A percentile compares a stretch with the other conserved stretches of the same genome.
Conservation (phyloP, 1,284 basidiomycete species). For the Ceratobasidium papillatum region DNA sequence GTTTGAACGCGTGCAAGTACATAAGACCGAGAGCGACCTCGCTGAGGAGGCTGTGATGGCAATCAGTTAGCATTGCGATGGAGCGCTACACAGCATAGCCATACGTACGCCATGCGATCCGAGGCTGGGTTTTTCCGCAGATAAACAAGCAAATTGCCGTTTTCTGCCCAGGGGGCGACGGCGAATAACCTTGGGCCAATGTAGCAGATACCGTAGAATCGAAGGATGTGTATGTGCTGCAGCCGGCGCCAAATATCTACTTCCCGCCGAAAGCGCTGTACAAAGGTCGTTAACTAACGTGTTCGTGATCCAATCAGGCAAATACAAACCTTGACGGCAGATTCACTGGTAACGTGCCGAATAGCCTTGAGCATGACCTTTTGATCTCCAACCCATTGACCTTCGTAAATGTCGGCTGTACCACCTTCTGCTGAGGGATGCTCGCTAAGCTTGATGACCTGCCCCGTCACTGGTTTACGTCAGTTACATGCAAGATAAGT, state of each 20-base stretch:
- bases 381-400: conserved; percentile 28
- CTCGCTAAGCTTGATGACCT: conserved; percentile 18
- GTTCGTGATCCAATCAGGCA: neutral
- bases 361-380: conserved; percentile 32
- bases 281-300: neutral
- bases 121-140: conserved; percentile 1
- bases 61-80: neutral
- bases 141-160: neutral
- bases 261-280: conserved; percentile 18
- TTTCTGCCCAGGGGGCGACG: conserved; percentile 27
- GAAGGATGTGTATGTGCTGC: conserved; percentile 10
- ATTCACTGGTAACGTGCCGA: conserved; percentile 11
- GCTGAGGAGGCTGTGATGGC: neutral
- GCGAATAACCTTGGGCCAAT: conserved; percentile 20
- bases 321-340: conserved; percentile 5
- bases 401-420: conserved; percentile 17
- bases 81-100: neutral
- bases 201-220: conserved; percentile 16
- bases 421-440: conserved; percentile 9
- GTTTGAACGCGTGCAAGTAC: conserved; percentile 23
- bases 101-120: conserved; percentile 12
- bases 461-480: neutral
- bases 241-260: conserved; percentile 22
- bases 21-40: conserved; percentile 23
- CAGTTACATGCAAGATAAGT: neutral